Conservation (phyloP, 306 rosid genomes). For the Quercus berberidifolia region DNA sequence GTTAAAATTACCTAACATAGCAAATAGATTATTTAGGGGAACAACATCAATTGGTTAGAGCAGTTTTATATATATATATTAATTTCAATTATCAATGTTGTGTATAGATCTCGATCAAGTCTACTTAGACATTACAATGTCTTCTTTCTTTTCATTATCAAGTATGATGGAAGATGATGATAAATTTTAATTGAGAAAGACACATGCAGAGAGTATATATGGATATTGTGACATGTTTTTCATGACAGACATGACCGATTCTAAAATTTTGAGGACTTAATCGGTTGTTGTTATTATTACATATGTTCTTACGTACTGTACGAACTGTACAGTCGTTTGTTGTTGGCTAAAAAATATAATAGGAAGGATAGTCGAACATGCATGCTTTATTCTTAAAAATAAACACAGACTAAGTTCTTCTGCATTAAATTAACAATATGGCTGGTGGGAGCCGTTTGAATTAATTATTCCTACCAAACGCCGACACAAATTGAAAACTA, state of each 20-base stretch:
- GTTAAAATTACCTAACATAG: not conserved
- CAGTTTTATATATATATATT: too few species aligned
- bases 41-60: too few species aligned
- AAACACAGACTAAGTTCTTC: not conserved
- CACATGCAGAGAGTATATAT: not conserved
- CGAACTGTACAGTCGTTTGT: too few species aligned
- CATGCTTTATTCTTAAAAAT: too few species aligned
- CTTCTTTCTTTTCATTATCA: not conserved
- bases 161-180: not conserved
- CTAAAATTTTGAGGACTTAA: too few species aligned
- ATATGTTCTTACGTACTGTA: too few species aligned
- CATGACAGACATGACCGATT: too few species aligned
- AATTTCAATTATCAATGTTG: not conserved
- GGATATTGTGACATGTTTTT: too few species aligned
- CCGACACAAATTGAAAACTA: not conserved
- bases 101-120: not conserved
- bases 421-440: not conserved
- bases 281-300: too few species aligned
- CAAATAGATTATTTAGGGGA: not conserved
- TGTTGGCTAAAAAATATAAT: too few species aligned
- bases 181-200: not conserved
- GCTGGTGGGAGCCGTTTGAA: not conserved
- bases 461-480: not conserved
- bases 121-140: not conserved
- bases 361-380: too few species aligned